Base-by-base conservation (phyloP, 139 green algal genomes). In the Microglena sp. region DNA sequence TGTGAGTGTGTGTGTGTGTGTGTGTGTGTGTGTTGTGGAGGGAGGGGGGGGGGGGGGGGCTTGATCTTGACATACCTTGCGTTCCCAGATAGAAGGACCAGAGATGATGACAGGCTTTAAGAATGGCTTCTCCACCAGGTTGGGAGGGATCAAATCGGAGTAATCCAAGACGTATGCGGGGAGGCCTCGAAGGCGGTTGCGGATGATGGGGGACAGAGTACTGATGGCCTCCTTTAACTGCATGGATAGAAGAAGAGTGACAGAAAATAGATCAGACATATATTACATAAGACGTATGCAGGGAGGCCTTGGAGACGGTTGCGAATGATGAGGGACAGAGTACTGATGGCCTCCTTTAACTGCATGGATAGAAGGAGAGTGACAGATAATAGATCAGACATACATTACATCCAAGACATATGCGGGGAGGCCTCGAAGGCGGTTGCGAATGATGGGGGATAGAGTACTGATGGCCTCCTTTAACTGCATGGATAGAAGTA, bases 351-450 rank as follows among this genome's bases (percentile, higher is more conserved):
- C 55, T 88, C 82, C 71, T 90, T 90, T 4, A 91, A 21, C 28
- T 67, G 46, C 27, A 11, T 2, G 50, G 72, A 79, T 21, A 70
- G 64, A n/a, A n/a, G n/a, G n/a, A n/a, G n/a, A n/a, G n/a, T n/a
- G n/a, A n/a, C n/a, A n/a, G n/a, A n/a, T n/a, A n/a, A n/a, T n/a
- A n/a, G 35, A 92, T 90, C 2, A 92, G 69, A 67, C 90, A 84
- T 3, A 80, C 79, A 72, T 92, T 90, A 75, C 89, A 84, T 90
- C 86, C 44, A 92, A 75, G 45, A 92, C 80, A 62, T 92, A 88
- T 1, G 78, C 73, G 22, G 86, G 86, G 35, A 90, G 71, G 1
- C 86, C 86, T 2, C 75, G 66, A 56, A 92, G 68, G 11, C 81
- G 69, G 70, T 90, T 89, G 61, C 84, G 75, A 36, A 92, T 84